A percentile compares a stretch with the other conserved stretches of the same genome.
Conservation (phyloP, 1,284 basidiomycete species). For the Ceratobasidium sp. region DNA sequence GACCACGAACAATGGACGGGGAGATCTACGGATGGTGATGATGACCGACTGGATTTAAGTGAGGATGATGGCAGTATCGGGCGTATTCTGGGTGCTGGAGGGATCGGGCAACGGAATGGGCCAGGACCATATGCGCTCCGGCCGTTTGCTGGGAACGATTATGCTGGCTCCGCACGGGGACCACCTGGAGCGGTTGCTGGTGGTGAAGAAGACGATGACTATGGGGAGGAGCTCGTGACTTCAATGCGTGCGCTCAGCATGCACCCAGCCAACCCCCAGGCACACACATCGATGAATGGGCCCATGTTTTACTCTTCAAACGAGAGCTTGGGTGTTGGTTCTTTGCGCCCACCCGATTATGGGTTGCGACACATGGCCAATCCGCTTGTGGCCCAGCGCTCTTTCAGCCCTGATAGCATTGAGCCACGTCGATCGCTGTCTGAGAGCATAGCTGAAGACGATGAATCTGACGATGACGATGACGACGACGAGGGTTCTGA, state of each 20-base stretch:
- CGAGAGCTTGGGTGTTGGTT: conserved; percentile 23
- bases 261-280: conserved; percentile 3
- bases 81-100: conserved; percentile 39
- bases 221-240: conserved; percentile 17
- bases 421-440: conserved; percentile 32
- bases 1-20: conserved; percentile 25
- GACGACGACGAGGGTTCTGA: conserved; percentile 61
- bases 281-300: conserved; percentile 10
- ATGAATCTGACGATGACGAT: conserved; percentile 63
- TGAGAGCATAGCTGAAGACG: conserved; percentile 35
- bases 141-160: neutral
- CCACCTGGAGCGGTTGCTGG: conserved; percentile 28
- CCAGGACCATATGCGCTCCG: conserved; percentile 17
- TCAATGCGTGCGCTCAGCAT: conserved; percentile 29
- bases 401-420: conserved; percentile 28
- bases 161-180: neutral
- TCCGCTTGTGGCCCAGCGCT: conserved; percentile 9
- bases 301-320: conserved; percentile 33
- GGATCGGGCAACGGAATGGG: conserved; percentile 24
- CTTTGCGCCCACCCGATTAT: conserved; percentile 4
- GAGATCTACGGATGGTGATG: conserved; percentile 31
- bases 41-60: conserved; percentile 28
- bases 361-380: conserved; percentile 2
- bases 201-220: conserved; percentile 29
- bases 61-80: conserved; percentile 36